These are phyloP conservation scores for Tuber indicum DNA, from an alignment of 495 filamentous ascomycete genomes.

Conservation along the genomic window DNA sequence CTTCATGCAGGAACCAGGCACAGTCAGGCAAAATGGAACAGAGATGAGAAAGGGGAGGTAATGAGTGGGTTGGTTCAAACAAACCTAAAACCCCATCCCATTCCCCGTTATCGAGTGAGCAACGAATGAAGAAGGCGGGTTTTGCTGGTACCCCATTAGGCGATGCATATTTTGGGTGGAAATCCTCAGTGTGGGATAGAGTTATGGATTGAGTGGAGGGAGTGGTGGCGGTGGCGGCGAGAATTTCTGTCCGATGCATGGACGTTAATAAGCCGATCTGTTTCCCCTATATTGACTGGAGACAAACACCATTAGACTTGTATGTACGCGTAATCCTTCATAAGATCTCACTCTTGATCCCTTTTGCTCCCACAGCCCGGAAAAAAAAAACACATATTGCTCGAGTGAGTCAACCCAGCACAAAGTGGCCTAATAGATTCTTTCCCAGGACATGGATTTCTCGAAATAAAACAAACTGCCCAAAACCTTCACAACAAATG, in stretches of 20 bases:
- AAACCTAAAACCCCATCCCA: neutral
- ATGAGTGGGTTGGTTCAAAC: neutral
- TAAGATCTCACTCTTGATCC: neutral
- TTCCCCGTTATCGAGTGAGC: neutral
- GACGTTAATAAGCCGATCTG: neutral
- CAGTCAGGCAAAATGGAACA: neutral
- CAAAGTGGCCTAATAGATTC: too few relatives aligned
- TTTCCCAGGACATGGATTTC: too few relatives aligned
- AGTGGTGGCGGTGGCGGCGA: neutral
- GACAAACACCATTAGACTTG: neutral
- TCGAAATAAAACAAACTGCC: too few relatives aligned
- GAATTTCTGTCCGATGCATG: neutral
- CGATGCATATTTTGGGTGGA: neutral
- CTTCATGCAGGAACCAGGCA: slow-evolving; percentile 3
- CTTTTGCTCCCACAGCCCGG: neutral
- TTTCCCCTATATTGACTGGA: neutral
- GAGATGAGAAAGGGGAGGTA: neutral
- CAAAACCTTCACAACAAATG: too few relatives aligned
- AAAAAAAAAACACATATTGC: neutral
- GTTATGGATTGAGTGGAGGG: neutral
- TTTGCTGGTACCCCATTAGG: neutral
- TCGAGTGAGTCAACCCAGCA: neutral
- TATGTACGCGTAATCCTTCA: neutral
- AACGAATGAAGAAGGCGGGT: neutral
- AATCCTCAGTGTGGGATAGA: neutral